phyloP scores from a whole-genome alignment of 768 basidiomycete genomes.

The Naganishia vishniacii region DNA sequence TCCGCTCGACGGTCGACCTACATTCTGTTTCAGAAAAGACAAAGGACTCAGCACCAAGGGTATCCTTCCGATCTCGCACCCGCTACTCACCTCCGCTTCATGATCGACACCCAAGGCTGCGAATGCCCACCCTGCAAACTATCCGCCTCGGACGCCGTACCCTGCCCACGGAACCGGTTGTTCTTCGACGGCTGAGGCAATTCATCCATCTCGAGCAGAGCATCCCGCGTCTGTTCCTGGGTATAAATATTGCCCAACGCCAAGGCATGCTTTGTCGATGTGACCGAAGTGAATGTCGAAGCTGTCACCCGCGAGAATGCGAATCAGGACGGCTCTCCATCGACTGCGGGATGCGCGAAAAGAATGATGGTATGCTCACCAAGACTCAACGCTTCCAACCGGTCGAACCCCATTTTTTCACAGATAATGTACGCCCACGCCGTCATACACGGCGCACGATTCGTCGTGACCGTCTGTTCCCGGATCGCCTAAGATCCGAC shows the following conservation, averaged over 20 bases:
- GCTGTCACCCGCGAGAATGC: slow-evolving; percentile 55
- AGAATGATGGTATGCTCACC: too few relatives aligned
- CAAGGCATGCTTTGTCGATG: slow-evolving; percentile 76
- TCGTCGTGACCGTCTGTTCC: slow-evolving; percentile 63
- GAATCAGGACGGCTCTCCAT: too few relatives aligned
- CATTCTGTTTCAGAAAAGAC: slow-evolving; percentile 1
- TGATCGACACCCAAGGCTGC: slow-evolving; percentile 58
- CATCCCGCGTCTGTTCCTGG: slow-evolving; percentile 58
- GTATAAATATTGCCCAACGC: slow-evolving; percentile 70
- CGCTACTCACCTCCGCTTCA: slow-evolving; percentile 51
- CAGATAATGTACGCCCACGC: slow-evolving; percentile 86
- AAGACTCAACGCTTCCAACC: slow-evolving; percentile 85
- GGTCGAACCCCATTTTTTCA: slow-evolving; percentile 75
- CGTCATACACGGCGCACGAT: slow-evolving; percentile 90
- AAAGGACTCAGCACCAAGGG: background rate
- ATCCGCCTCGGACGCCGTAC: slow-evolving; percentile 13
- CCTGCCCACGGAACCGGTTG: slow-evolving; percentile 18
- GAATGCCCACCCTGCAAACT: slow-evolving; percentile 31
- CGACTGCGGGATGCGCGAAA: too few relatives aligned
- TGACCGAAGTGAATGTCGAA: slow-evolving; percentile 88
- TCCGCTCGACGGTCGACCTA: background rate
- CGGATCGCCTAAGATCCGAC: slow-evolving; percentile 13
- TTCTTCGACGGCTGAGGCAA: slow-evolving; percentile 33
- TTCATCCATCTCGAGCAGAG: slow-evolving; percentile 52
- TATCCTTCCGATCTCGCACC: too few relatives aligned